A percentile compares a stretch with the other conserved stretches of the same genome.
phyloP scores from a whole-genome alignment of 2,329 filamentous ascomycete genomes.

The Colletotrichum sp. region DNA sequence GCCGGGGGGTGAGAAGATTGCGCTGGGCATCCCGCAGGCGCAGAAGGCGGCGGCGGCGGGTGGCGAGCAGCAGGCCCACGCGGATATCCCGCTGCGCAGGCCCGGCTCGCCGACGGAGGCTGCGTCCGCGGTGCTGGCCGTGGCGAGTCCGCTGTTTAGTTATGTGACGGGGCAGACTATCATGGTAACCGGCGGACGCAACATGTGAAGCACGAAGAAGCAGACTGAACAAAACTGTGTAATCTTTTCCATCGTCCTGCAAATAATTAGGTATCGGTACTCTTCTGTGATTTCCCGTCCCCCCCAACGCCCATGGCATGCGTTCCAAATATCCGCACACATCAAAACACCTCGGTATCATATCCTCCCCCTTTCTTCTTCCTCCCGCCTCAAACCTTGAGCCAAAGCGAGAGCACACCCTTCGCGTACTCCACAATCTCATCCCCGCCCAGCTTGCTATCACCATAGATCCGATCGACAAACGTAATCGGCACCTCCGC shows the following conservation, averaged over 20 bases:
- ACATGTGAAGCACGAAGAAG: constrained; percentile 49
- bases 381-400: constrained; percentile 64
- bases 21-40: constrained; percentile 73
- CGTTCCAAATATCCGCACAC: background rate
- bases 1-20: constrained; percentile 76
- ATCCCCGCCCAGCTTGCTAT: constrained; percentile 91
- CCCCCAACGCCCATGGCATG: constrained; percentile 19
- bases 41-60: constrained; percentile 43
- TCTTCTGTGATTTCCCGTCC: constrained; percentile 6
- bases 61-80: constrained; percentile 42
- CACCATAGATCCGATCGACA: constrained; percentile 93
- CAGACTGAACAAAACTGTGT: background rate
- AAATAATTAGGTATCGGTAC: constrained; percentile 23
- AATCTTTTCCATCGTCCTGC: background rate
- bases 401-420: constrained; percentile 78
- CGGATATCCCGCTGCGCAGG: constrained; percentile 80
- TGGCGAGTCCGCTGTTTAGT: constrained; percentile 81
- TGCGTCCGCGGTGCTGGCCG: constrained; percentile 76
- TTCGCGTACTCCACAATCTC: constrained; percentile 98
- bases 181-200: constrained; percentile 79
- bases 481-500: constrained; percentile 97
- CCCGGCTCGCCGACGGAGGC: constrained; percentile 82
- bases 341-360: constrained; percentile 6
- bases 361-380: background rate
- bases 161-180: constrained; percentile 90